Percentiles rank a stretch among this genome's conserved stretches.
phyloP scores from a whole-genome alignment of 495 filamentous ascomycete genomes.

The Parmelia sp. region DNA sequence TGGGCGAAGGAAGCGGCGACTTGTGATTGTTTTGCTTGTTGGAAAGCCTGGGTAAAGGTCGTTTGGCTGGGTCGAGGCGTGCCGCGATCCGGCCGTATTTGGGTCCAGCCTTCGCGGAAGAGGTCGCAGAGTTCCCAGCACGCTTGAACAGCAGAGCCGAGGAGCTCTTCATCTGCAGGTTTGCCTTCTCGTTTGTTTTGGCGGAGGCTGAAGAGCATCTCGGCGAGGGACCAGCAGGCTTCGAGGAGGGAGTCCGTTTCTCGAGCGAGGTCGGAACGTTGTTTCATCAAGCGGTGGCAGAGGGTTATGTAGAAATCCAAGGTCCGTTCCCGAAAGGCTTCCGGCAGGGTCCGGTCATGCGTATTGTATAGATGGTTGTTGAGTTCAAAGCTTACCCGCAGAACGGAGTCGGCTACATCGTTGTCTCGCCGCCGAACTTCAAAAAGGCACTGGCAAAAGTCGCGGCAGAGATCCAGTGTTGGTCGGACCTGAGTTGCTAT shows the following conservation, averaged over 20 bases:
- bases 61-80: conserved; percentile 80
- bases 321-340: conserved; percentile 82
- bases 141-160: conserved; percentile 80
- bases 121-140: conserved; percentile 96
- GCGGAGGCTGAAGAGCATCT: conserved; percentile 89
- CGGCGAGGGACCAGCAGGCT: conserved; percentile 84
- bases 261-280: conserved; percentile 65
- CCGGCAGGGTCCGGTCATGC: conserved; percentile 76
- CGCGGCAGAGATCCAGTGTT: conserved; percentile 79
- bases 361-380: conserved; percentile 94
- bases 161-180: conserved; percentile 68
- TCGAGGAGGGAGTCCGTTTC: conserved; percentile 78
- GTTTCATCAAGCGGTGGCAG: conserved; percentile 91
- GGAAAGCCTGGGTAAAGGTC: conserved; percentile 54
- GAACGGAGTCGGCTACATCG: conserved; percentile 72
- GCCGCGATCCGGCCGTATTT: conserved; percentile 76
- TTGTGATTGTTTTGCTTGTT: conserved; percentile 39
- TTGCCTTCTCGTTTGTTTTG: conserved; percentile 73
- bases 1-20: conserved; percentile 25
- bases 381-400: conserved; percentile 87
- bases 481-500: conserved; percentile 65
- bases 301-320: conserved; percentile 91
- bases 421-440: conserved; percentile 70
- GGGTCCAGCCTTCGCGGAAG: conserved; percentile 88
- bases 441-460: conserved; percentile 86